These are phyloP conservation scores for Mercurialis annua DNA, from an alignment of 345 rosid genomes.

Conservation along the genomic window DNA sequence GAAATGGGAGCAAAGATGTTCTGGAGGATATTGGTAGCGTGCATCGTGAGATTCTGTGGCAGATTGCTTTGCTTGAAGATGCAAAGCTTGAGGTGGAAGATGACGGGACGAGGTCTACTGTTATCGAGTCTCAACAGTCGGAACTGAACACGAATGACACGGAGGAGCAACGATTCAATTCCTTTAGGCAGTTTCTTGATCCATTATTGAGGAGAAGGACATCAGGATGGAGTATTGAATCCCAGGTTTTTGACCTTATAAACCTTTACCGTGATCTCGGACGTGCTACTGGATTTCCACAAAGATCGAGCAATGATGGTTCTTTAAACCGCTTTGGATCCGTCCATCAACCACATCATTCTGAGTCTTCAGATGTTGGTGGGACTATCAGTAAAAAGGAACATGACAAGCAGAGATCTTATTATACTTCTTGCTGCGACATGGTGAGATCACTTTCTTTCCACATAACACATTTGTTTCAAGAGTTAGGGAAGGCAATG, in stretches of 20 bases:
- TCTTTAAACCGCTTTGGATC: slow-evolving; percentile 44
- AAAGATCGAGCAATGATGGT: slow-evolving; percentile 53
- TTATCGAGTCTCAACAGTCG: slow-evolving; percentile 51
- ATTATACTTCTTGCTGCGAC: slow-evolving; percentile 88
- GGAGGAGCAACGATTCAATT: slow-evolving; percentile 76
- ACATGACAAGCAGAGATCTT: slow-evolving; percentile 67
- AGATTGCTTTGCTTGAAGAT: slow-evolving; percentile 79
- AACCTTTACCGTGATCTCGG: slow-evolving; percentile 90
- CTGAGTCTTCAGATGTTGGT: slow-evolving; percentile 50
- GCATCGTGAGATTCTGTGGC: slow-evolving; percentile 90
- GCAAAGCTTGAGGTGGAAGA: slow-evolving; percentile 56
- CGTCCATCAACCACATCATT: slow-evolving; percentile 30
- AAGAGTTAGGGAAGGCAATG: slow-evolving; percentile 95
- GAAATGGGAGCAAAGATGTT: slow-evolving; percentile 78
- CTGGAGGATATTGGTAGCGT: slow-evolving; percentile 77
- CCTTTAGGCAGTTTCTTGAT: slow-evolving; percentile 92
- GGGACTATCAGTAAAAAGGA: slow-evolving; percentile 50
- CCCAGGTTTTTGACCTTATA: slow-evolving; percentile 90
- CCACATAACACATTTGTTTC: slow-evolving; percentile 89
- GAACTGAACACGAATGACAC: slow-evolving; percentile 45
- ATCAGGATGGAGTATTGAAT: slow-evolving; percentile 74
- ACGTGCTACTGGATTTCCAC: slow-evolving; percentile 68
- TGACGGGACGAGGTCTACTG: slow-evolving; percentile 37
- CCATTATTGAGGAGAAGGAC: slow-evolving; percentile 85
- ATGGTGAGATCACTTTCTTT: slow-evolving; percentile 79